Base-by-base conservation (phyloP, 2,329 filamentous ascomycete species). In the Amesomyces nigricolor region DNA sequence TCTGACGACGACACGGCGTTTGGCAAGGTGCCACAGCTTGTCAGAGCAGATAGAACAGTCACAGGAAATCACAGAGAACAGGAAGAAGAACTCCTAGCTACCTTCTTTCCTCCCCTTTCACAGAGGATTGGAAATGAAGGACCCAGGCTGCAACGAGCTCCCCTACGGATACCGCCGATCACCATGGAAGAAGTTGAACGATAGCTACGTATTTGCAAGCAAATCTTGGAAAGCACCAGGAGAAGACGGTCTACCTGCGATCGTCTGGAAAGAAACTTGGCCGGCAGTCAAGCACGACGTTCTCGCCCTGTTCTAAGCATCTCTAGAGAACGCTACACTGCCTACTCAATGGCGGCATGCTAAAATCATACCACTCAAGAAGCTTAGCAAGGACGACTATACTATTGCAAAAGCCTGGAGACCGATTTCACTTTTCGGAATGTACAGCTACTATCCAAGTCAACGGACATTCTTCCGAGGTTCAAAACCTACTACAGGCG, bases 361-460 rank as follows among this genome's bases (percentile, higher is more conserved):
- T 16, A 48, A 44, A 29, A 53, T 53, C 7, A 53, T 53, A 16
- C 51, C 51, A 37, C 43, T 47, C 17, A 53, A 53, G 19, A 47
- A 53, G 22, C 51, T 32, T 1, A 17, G 19, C 10, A 53, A 53
- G 16, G 37, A 35, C 9, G 44, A 53, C 35, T 53, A 53, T 10
- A 53, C 46, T 4, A 14, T 45, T 16, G 32, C 40, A 6, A 54
- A 54, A 17, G 30, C 38, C 2, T 54, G 30, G 46, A 54, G 52
- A 45, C 52, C 46, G 10, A 54, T 54, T n/a, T 49, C 46, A 11
- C 39, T 55, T 39, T 30, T 58, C 47, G 0, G 17, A 50, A 4
- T 32, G 47, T 13, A 55, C 30, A 37, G 51, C 56, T 2, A 11
- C 51, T 16, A 58, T 58, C 47, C 17, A 46, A 22, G 32, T 54